Percentiles rank a stretch among this genome's conserved stretches.
phyloP scores from a whole-genome alignment of 2,329 filamentous ascomycete species.

The Exophiala spinifera region DNA sequence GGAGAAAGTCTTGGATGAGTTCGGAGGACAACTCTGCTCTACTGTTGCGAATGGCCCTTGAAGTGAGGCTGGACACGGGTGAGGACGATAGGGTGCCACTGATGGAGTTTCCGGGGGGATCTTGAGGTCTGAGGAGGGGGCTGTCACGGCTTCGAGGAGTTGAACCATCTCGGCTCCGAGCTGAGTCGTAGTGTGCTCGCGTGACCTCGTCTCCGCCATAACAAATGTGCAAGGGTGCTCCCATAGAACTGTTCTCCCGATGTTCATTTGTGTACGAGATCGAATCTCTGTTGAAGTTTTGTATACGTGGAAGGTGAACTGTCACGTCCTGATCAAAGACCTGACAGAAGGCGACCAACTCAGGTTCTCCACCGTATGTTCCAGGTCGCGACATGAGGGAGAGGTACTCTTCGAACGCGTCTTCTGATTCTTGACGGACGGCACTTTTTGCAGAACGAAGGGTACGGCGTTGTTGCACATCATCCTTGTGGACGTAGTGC shows the following conservation, averaged over 20 bases:
- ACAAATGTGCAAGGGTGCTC: constrained; percentile 28
- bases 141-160: constrained; percentile 21
- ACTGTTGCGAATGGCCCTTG: constrained; percentile 25
- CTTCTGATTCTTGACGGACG: constrained; percentile 51
- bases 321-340: constrained; percentile 60
- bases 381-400: constrained; percentile 58
- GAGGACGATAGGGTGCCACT: constrained; percentile 2
- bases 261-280: constrained; percentile 27
- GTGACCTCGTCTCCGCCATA: constrained; percentile 31
- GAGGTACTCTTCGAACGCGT: constrained; percentile 58
- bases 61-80: constrained; percentile 16
- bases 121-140: constrained; percentile 18
- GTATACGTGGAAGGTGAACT: constrained; percentile 28
- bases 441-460: constrained; percentile 40
- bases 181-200: constrained; percentile 30
- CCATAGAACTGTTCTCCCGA: constrained; percentile 9
- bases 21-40: constrained; percentile 26
- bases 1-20: constrained; percentile 28
- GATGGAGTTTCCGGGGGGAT: constrained; percentile 5
- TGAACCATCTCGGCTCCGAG: constrained; percentile 27
- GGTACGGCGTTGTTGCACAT: constrained; percentile 32
- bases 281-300: constrained; percentile 23
- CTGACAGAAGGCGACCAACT: constrained; percentile 64
- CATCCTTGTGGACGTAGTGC: constrained; percentile 59
- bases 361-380: constrained; percentile 65